A percentile compares a stretch with the other conserved stretches of the same genome.
Conservation (phyloP, 2,329 filamentous ascomycete species). For the Alternaria arborescens region DNA sequence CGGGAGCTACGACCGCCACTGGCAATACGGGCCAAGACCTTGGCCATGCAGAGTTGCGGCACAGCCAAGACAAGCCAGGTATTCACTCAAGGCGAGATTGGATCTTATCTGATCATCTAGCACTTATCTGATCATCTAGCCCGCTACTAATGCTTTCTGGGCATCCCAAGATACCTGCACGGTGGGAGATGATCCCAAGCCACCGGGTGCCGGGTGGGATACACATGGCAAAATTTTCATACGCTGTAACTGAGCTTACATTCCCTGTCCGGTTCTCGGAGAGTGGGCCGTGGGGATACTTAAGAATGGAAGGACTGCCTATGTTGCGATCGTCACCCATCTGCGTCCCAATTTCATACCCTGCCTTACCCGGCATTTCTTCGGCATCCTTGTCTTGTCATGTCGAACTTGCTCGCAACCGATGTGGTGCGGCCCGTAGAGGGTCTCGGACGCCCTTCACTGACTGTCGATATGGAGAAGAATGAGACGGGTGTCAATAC, state of each 20-base stretch:
- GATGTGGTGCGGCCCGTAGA: conserved; percentile 26
- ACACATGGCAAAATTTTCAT: conserved; percentile 31
- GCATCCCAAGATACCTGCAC: conserved; percentile 25
- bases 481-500: conserved; percentile 13
- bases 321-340: conserved; percentile 18
- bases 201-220: conserved; percentile 30
- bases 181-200: conserved; percentile 32
- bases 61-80: conserved; percentile 13
- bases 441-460: conserved; percentile 16
- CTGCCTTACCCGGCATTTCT: conserved; percentile 18
- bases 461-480: conserved; percentile 35
- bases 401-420: conserved; percentile 22
- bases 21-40: conserved; percentile 23
- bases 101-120: conserved; percentile 41
- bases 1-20: conserved; percentile 16
- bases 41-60: conserved; percentile 19
- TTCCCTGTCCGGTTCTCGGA: conserved; percentile 37
- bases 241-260: conserved; percentile 17
- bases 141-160: conserved; percentile 24
- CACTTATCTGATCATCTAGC: conserved; percentile 44
- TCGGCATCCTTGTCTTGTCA: conserved; percentile 18
- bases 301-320: conserved; percentile 24
- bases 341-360: conserved; percentile 22
- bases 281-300: conserved; percentile 22
- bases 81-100: conserved; percentile 22